These are phyloP conservation scores for Colletotrichum sp. DNA, from an alignment of 2,329 filamentous ascomycete species.

Conservation along the genomic window DNA sequence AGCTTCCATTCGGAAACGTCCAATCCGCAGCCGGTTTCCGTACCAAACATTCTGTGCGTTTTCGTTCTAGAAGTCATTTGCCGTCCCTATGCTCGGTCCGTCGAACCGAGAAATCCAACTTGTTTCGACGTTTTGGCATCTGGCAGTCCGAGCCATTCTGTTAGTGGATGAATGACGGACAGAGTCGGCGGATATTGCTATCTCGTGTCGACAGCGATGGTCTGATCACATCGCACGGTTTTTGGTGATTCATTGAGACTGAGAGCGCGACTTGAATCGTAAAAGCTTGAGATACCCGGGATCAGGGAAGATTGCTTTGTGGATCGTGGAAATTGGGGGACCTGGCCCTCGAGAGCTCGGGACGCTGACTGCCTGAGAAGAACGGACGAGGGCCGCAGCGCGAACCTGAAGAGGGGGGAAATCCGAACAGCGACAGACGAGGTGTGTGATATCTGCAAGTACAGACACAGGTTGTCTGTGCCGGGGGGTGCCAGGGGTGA, in stretches of 20 bases:
- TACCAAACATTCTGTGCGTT: background rate
- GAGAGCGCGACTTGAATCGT: constrained; percentile 12
- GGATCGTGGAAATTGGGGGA: constrained; percentile 12
- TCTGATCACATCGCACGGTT: constrained; percentile 17
- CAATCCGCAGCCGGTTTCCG: background rate
- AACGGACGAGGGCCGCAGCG: background rate
- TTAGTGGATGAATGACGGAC: background rate
- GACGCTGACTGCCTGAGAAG: background rate
- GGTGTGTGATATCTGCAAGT: background rate
- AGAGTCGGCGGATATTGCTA: background rate
- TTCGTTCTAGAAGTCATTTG: background rate
- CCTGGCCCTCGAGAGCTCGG: background rate
- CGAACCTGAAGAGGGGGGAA: background rate
- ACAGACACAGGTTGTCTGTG: background rate
- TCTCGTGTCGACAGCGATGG: background rate
- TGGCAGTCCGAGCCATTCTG: background rate
- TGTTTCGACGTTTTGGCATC: background rate
- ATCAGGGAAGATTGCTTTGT: constrained; percentile 8
- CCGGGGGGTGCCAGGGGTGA: background rate
- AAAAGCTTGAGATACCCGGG: constrained; percentile 6
- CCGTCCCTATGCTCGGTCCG: background rate
- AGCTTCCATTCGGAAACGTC: background rate
- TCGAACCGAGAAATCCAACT: background rate
- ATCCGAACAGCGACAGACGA: background rate
- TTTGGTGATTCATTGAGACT: constrained; percentile 6